These are phyloP conservation scores for Ajuga chamaepitys DNA, from an alignment of 257 asterid species.

Conservation along the genomic window DNA sequence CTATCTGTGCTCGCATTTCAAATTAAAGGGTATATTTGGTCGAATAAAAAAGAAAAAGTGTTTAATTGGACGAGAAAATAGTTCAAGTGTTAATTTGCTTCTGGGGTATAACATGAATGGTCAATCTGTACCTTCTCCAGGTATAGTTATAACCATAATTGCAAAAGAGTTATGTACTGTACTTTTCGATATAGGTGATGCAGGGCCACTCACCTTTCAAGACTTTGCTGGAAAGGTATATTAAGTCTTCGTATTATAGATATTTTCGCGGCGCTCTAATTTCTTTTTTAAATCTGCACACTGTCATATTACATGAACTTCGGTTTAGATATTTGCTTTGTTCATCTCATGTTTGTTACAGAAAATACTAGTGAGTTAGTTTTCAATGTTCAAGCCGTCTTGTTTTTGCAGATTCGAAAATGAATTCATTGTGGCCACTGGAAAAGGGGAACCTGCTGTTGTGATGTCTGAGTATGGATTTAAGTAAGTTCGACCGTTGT, in stretches of 20 bases:
- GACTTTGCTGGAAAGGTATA: conserved; percentile 46
- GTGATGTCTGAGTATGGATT: conserved; percentile 64
- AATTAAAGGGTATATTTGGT: no score
- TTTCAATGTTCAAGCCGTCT: background rate
- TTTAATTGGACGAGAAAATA: no score
- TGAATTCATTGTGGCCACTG: conserved; percentile 56
- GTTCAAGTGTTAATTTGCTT: no score
- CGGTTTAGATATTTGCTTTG: background rate
- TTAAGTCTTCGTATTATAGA: background rate
- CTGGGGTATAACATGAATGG: no score
- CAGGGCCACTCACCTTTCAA: conserved; percentile 64
- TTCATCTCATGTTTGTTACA: background rate
- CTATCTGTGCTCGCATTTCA: no score
- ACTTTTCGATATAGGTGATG: conserved; percentile 37
- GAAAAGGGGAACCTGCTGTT: conserved; percentile 61
- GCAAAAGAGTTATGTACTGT: conserved; percentile 9
- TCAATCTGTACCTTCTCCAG: no score
- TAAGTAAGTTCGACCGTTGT: conserved; percentile 27
- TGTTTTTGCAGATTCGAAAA: conserved; percentile 36
- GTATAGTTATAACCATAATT: conserved; percentile 8
- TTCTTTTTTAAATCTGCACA: background rate
- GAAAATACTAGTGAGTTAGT: no score
- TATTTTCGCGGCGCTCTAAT: background rate
- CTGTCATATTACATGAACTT: background rate
- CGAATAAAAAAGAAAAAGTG: no score